phyloP scores from a whole-genome alignment of 2,329 filamentous ascomycete species.

The Colletotrichum sp. region DNA sequence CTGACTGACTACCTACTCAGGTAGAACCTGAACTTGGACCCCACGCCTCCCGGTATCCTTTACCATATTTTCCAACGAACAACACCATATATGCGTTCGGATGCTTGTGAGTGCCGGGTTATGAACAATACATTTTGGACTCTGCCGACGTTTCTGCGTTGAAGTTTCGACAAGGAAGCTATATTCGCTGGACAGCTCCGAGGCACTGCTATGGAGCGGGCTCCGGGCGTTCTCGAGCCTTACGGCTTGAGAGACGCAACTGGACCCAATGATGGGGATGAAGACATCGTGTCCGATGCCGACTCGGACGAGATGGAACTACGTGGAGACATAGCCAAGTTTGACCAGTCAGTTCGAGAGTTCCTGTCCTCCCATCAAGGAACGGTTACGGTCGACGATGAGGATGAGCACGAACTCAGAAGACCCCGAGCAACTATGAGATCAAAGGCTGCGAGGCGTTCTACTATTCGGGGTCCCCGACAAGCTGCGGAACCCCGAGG shows the following conservation, averaged over 20 bases:
- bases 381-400: not conserved
- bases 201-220: not conserved
- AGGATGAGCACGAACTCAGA: not conserved
- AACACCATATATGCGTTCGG: not conserved
- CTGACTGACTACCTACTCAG: not conserved
- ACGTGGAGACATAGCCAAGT: constrained; percentile 46
- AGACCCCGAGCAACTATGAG: constrained; percentile 27
- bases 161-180: too few species aligned
- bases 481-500: constrained; percentile 71
- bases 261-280: not conserved
- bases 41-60: not conserved
- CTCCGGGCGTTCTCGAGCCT: not conserved
- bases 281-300: constrained; percentile 40
- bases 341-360: constrained; percentile 44
- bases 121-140: not conserved
- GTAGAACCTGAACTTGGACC: not conserved
- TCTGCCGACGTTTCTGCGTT: not conserved
- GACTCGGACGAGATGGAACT: constrained; percentile 51
- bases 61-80: not conserved
- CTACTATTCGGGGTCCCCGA: constrained; percentile 49
- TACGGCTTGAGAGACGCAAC: not conserved
- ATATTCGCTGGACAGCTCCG: not conserved
- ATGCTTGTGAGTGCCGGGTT: not conserved
- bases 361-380: constrained; percentile 42
- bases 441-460: constrained; percentile 8